Percentiles rank a stretch among this genome's conserved stretches.
These are phyloP conservation scores for Rhodosorus marinus DNA, from an alignment of 23 red algal genomes.

Conservation along the genomic window DNA sequence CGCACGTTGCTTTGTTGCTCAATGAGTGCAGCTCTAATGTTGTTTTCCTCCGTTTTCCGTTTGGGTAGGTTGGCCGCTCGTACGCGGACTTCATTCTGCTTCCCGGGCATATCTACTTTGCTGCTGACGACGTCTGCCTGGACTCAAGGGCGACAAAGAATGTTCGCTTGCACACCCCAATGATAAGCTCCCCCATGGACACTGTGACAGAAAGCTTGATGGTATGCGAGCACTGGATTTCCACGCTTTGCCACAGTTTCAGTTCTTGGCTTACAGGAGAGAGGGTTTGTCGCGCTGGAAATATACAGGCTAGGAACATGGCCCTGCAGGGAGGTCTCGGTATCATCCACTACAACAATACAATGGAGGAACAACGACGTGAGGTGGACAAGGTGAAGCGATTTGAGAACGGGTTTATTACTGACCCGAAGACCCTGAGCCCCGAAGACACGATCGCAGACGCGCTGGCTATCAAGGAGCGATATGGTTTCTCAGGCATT, in stretches of 20 bases:
- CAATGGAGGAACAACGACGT: slow-evolving; percentile 76
- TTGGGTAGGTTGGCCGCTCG: slow-evolving; percentile 72
- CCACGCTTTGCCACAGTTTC: not conserved
- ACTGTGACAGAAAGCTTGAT: slow-evolving; percentile 96
- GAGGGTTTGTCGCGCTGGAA: too few species aligned
- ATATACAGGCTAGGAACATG: slow-evolving; percentile 98
- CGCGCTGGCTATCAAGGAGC: slow-evolving; percentile 75
- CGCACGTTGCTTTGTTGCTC: too few species aligned
- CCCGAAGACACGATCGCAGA: slow-evolving; percentile 69
- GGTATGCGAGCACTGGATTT: too few species aligned
- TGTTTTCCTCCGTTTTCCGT: too few species aligned
- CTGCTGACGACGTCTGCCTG: slow-evolving; percentile 56
- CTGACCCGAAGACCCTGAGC: slow-evolving; percentile 84
- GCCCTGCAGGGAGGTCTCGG: slow-evolving; percentile 93
- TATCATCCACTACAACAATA: slow-evolving; percentile 91
- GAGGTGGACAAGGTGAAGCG: slow-evolving; percentile 96
- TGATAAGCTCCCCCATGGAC: slow-evolving; percentile 95
- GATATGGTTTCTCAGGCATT: slow-evolving; percentile 94
- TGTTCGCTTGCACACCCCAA: slow-evolving; percentile 40
- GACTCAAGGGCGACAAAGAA: slow-evolving; percentile 37
- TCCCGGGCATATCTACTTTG: slow-evolving; percentile 96
- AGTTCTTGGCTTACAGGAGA: not conserved
- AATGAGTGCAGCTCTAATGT: too few species aligned
- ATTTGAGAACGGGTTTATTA: slow-evolving; percentile 98
- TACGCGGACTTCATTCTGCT: slow-evolving; percentile 96